phyloP scores from a whole-genome alignment of 176 grass and related monocot genomes.

The Zea mays region Zm-B73-REFERENCE-NAM-5.0 NC_050105.1:50794001-50794500 shows the following conservation, averaged over 20 bases:
- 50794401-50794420: not conserved
- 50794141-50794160: too few species aligned
- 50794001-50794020: not conserved
- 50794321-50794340: not conserved
- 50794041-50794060: constrained; percentile 2
- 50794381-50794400: not conserved
- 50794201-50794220: too few species aligned
- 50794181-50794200: too few species aligned
- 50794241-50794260: too few species aligned
- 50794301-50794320: not conserved
- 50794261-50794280: too few species aligned
- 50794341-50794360: not conserved
- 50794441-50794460: not conserved
- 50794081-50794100: not conserved
- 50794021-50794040: not conserved
- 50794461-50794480: not conserved
- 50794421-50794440: not conserved
- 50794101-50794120: too few species aligned
- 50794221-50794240: too few species aligned
- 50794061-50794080: not conserved
- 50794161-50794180: too few species aligned
- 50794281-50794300: not conserved
- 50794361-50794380: not conserved
- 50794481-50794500: not conserved
- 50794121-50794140: too few species aligned